Evolutionary conservation across 2,329 filamentous ascomycete genomes (phyloP), one percentile per base, ranked within the genome.

Genomic region (Neonectria hederae): DNA sequence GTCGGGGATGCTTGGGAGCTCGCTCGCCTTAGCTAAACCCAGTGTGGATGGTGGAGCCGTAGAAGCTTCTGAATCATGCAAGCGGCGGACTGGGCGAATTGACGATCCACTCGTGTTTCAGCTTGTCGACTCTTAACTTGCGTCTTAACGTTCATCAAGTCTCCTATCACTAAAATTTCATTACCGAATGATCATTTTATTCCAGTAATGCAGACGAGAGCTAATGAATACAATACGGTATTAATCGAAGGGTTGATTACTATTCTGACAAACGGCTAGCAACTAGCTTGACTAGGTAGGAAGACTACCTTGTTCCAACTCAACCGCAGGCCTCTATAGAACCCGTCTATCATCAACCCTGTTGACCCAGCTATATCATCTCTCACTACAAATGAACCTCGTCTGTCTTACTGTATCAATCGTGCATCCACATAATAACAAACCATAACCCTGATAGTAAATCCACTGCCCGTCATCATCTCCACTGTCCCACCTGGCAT

Each of bases 11-110:
- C n/a, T 9, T 2, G 9, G n/a, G 38, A 42, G 38, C 38, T 42
- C 10, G 38, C 38, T 42, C 10, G 19, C 43, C 53, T 62, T 32
- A 56, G 42, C 52, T 62, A 49, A 56, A 43, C 52, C 38, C 8
- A 42, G n/a, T 11, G 38, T 42, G 38, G 17, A 11, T 9, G 17
- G 38, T 42, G 38, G 17, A 19, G 21, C n/a, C 21, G n/a, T 21
- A 8, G 38, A 42, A 42, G 38, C 38, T 42, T 42, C 38, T 19
- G 32, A 38, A 38, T 13, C 32, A 38, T 17, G 32, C 14, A 38
- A 5, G 38, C n/a, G 19, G n/a, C 32, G 13, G 38, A n/a, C n/a
- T n/a, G 38, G 38, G n/a, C 38, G n/a, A 21, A 21, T 11, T 5
- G n/a, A 11, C 6, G 38, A 19, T 40, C 38, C 38, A 40, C 38